phyloP scores from a whole-genome alignment of 108 stramenopile genomes.

The Asterionellopsis glacialis region DNA sequence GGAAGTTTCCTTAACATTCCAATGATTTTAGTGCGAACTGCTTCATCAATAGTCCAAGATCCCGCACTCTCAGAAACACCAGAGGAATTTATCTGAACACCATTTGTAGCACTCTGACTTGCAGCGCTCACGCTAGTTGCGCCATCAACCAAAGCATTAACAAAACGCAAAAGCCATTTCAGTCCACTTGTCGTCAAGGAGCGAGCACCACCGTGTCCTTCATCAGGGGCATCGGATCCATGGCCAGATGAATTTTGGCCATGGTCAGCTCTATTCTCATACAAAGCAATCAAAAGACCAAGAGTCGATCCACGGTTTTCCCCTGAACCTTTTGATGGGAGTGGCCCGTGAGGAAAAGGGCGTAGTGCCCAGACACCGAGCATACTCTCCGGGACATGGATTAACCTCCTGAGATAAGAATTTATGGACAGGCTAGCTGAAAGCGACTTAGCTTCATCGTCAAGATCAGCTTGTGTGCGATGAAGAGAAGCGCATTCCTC shows the following conservation, averaged over 20 bases:
- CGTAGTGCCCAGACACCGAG: slow-evolving; percentile 76
- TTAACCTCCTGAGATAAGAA: slow-evolving; percentile 68
- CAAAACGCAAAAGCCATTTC: slow-evolving; percentile 82
- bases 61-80: slow-evolving; percentile 2
- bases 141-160: slow-evolving; percentile 75
- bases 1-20: slow-evolving; percentile 68
- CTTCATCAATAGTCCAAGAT: slow-evolving; percentile 41
- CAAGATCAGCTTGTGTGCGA: slow-evolving; percentile 56
- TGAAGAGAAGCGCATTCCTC: slow-evolving; percentile 80
- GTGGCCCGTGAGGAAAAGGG: slow-evolving; percentile 61
- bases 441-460: slow-evolving; percentile 70
- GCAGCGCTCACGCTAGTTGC: slow-evolving; percentile 65
- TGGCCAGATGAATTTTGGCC: slow-evolving; percentile 36
- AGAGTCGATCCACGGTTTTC: slow-evolving; percentile 72
- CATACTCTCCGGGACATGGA: slow-evolving; percentile 63
- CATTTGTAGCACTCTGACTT: slow-evolving; percentile 61
- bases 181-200: slow-evolving; percentile 69
- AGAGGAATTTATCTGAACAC: slow-evolving; percentile 35
- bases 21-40: slow-evolving; percentile 39
- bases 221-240: slow-evolving; percentile 33
- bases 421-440: slow-evolving; percentile 73
- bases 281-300: slow-evolving; percentile 82
- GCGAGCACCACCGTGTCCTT: slow-evolving; percentile 82
- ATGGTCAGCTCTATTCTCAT: slow-evolving; percentile 74
- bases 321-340: slow-evolving; percentile 75